A percentile compares a stretch with the other conserved stretches of the same genome.
Evolutionary conservation across 306 rosid genomes (phyloP).

Genomic region (Sicyos baderoa): DNA sequence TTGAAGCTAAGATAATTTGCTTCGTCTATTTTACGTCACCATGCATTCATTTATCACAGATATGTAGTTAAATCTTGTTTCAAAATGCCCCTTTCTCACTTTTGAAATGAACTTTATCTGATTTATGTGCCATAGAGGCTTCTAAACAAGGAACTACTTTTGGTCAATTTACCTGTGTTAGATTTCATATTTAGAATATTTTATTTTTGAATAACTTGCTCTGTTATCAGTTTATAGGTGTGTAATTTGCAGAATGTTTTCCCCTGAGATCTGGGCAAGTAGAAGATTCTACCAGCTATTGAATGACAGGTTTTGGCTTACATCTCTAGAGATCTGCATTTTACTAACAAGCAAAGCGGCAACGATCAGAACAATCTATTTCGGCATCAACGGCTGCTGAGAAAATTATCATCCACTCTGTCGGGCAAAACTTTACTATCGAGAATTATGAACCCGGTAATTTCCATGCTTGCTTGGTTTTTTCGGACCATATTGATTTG

Average conservation of each 20-base stretch:
- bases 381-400: not conserved
- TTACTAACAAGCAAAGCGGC: not conserved
- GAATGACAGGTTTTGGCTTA: not conserved
- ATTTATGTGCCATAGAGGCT: not conserved
- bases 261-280: constrained; percentile 21
- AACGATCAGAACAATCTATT: not conserved
- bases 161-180: not conserved
- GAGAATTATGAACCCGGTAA: not conserved
- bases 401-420: not conserved
- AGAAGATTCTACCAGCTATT: no score
- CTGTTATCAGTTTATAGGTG: constrained; percentile 26
- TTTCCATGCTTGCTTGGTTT: not conserved
- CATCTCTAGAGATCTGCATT: constrained; percentile 4
- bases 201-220: not conserved
- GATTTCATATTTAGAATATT: not conserved
- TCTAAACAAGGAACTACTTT: no score
- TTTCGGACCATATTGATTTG: not conserved
- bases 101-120: not conserved
- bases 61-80: not conserved
- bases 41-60: no score
- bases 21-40: not conserved
- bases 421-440: not conserved
- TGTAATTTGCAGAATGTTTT: constrained; percentile 38
- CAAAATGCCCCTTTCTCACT: not conserved
- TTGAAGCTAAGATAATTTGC: not conserved